Percentiles rank a stretch among this genome's conserved stretches.
These are phyloP conservation scores for Fusarium pseudocircinatum DNA, from an alignment of 2,329 filamentous ascomycete genomes.

Conservation along the genomic window DNA sequence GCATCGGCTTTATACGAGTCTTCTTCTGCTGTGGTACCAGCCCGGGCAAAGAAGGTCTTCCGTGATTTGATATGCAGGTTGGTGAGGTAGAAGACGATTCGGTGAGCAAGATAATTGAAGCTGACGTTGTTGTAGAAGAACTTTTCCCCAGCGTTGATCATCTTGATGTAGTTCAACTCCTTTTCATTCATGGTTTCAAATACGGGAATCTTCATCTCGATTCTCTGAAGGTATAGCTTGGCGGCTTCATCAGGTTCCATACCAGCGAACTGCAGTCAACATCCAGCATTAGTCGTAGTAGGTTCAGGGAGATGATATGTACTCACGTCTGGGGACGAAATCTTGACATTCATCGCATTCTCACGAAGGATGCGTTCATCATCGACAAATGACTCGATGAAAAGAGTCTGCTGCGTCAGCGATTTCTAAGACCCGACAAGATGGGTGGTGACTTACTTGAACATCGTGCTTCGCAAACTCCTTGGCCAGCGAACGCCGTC, in stretches of 20 bases:
- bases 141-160: constrained; percentile 96
- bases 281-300: constrained; percentile 10
- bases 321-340: constrained; percentile 90
- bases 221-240: constrained; percentile 87
- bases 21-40: constrained; percentile 86
- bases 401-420: constrained; percentile 73
- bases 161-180: constrained; percentile 97
- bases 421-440: background rate
- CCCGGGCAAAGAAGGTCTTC: constrained; percentile 90
- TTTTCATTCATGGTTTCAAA: constrained; percentile 97
- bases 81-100: constrained; percentile 97
- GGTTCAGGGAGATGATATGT: background rate
- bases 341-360: constrained; percentile 97
- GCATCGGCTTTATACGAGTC: constrained; percentile 94
- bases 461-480: constrained; percentile 99
- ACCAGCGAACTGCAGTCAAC: constrained; percentile 73
- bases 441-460: constrained; percentile 63
- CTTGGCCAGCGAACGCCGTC: constrained; percentile 85
- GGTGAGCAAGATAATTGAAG: constrained; percentile 95
- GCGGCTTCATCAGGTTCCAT: constrained; percentile 95
- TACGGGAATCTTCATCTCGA: constrained; percentile 90
- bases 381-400: constrained; percentile 95
- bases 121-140: constrained; percentile 97
- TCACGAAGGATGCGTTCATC: constrained; percentile 94
- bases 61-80: constrained; percentile 97